Percentiles rank a stretch among this genome's conserved stretches.
These are phyloP conservation scores for Claviceps citrina DNA, from an alignment of 2,329 filamentous ascomycete species.

Conservation along the genomic window DNA sequence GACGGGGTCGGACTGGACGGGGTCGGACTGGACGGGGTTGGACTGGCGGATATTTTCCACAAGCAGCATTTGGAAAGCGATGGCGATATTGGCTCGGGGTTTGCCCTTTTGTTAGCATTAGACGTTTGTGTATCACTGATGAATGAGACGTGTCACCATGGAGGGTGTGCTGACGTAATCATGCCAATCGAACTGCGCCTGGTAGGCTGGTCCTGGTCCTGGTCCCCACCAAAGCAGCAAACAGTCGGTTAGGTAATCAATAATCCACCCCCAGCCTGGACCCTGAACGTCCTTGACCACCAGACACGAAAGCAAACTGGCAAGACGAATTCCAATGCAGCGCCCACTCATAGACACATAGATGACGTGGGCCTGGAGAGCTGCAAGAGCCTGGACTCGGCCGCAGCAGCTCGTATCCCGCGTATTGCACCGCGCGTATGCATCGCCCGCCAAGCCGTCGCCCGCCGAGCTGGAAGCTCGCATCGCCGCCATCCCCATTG, in stretches of 20 bases:
- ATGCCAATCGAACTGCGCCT: too few species aligned
- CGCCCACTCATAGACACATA: conserved; percentile 9
- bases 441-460: conserved; percentile 14
- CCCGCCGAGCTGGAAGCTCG: conserved; percentile 26
- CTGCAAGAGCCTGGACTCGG: conserved; percentile 23
- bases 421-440: conserved; percentile 6
- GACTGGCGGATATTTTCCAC: not conserved
- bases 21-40: not conserved
- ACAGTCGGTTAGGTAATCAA: not conserved
- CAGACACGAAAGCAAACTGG: not conserved
- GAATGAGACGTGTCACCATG: too few species aligned
- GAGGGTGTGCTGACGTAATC: too few species aligned
- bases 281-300: not conserved
- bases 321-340: conserved; percentile 4
- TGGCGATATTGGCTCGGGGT: too few species aligned
- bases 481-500: conserved; percentile 62
- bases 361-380: conserved; percentile 24
- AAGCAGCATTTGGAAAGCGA: too few species aligned
- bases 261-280: not conserved
- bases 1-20: too few species aligned
- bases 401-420: conserved; percentile 6
- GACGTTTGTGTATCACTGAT: too few species aligned
- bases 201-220: too few species aligned
- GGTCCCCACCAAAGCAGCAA: too few species aligned
- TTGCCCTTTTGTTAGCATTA: too few species aligned